Base-by-base conservation (phyloP, 352 stramenopile species). In the Phytophthora cajani region DNA sequence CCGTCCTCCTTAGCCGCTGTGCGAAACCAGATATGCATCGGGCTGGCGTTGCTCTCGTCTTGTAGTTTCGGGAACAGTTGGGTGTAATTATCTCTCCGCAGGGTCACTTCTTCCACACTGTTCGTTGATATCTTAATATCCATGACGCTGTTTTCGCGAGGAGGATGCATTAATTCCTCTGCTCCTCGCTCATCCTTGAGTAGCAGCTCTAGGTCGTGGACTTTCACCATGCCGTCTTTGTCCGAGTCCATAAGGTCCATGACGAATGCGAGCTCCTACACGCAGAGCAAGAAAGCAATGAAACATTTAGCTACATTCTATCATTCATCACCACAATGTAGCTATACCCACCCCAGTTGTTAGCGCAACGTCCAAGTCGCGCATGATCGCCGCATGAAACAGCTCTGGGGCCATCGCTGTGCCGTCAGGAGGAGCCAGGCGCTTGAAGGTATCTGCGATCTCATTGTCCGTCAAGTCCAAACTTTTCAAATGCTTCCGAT, bases 291-390 rank as follows among this genome's bases (percentile, higher is more conserved):
- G 64, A 47, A 53, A 3, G 16, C 46, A 25, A 52, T 8, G 46
- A 46, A 46, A 46, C 38, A 17, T 19, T 46, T 46, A 46, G 38
- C 17, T 46, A 16, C 38, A 46, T 23, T 8, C n/a, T 25, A 17
- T n/a, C 38, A 17, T 5, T 2, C 9, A 14, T 7, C 50, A 23
- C 11, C 14, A 9, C 25, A 44, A 6, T 21, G 57, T n/a, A 49
- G 12, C 3, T 11, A 33, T 78, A 30, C 79, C 16, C 78, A 94
- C 87, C 51, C 87, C 85, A 23, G 84, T 87, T 11, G 87, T 95
- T n/a, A 95, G 70, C 10, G 90, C 81, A 17, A 95, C 82, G 62
- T 93, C 87, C 30, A 95, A 71, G 30, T 95, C 87, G 21, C 86
- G 72, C 55, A 83, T 79, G 17, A 95, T 81, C 2, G 85, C 78